Evolutionary conservation across 345 rosid genomes (phyloP).

Genomic region (Moricandia moricandioides): DNA sequence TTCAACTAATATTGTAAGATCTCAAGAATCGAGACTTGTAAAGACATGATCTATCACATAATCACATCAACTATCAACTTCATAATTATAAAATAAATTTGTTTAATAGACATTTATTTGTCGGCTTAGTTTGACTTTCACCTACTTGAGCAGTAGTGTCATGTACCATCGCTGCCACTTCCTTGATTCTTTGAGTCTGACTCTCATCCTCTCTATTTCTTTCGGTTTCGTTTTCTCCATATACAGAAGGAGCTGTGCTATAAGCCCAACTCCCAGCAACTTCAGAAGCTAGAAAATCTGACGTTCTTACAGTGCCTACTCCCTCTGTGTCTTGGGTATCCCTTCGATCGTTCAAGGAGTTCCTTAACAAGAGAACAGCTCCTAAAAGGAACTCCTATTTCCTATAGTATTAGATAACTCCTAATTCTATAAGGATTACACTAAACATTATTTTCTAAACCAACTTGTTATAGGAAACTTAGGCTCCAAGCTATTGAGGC

Average conservation of each 20-base stretch:
- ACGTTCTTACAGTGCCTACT: slow-evolving; percentile 60
- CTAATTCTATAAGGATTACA: too few species aligned
- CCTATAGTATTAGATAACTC: too few species aligned
- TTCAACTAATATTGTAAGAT: too few species aligned
- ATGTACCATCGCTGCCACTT: slow-evolving; percentile 28
- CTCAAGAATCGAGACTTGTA: too few species aligned
- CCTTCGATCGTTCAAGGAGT: slow-evolving; percentile 40
- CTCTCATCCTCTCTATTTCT: slow-evolving; percentile 46
- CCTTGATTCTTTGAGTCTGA: slow-evolving; percentile 34
- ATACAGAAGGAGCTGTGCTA: slow-evolving; percentile 80
- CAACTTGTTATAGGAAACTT: too few species aligned
- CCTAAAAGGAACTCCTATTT: too few species aligned
- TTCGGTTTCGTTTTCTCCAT: slow-evolving; percentile 70
- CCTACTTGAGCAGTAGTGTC: slow-evolving; percentile 48
- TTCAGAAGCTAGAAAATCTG: slow-evolving; percentile 86
- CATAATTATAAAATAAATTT: too few species aligned
- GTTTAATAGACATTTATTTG: too few species aligned
- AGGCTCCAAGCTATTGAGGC: too few species aligned
- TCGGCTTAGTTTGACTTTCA: slow-evolving; percentile 62
- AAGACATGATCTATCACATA: too few species aligned
- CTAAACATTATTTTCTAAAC: too few species aligned
- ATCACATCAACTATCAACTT: too few species aligned
- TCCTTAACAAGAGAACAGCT: slow-evolving; percentile 29
- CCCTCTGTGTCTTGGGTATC: slow-evolving; percentile 59
- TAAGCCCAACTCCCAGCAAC: slow-evolving; percentile 85